Evolutionary conservation across 2,329 filamentous ascomycete genomes (phyloP).

Genomic region (Pseudogymnoascus sp.): DNA sequence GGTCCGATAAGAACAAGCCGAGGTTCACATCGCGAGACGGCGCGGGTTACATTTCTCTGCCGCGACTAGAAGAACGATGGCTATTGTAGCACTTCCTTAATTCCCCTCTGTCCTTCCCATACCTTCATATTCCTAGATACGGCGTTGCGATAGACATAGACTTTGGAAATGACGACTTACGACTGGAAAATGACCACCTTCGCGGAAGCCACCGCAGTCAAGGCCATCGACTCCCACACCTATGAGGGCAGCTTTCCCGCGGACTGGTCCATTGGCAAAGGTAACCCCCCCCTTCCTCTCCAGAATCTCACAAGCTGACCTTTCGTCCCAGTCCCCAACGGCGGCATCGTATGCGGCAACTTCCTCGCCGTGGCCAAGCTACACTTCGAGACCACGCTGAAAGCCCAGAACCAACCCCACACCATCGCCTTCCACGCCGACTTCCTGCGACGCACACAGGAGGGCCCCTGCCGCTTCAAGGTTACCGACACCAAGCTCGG

Average conservation of each 20-base stretch:
- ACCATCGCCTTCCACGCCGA: conserved; percentile 57
- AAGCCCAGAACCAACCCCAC: conserved; percentile 50
- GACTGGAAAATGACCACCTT: conserved; percentile 25
- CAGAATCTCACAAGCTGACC: neutral
- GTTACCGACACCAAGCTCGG: conserved; percentile 58
- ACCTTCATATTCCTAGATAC: neutral
- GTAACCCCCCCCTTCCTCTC: conserved; percentile 30
- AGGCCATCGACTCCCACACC: conserved; percentile 43
- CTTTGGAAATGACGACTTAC: neutral
- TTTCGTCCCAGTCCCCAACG: conserved; percentile 53
- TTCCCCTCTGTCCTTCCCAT: neutral
- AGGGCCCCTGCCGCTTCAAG: conserved; percentile 46
- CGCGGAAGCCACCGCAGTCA: conserved; percentile 39
- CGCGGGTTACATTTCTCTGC: neutral
- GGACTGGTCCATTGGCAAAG: conserved; percentile 59
- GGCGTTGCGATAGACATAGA: neutral
- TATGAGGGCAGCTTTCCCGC: conserved; percentile 48
- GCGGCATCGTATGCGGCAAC: conserved; percentile 58
- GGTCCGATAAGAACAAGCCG: conserved; percentile 6
- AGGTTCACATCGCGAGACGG: neutral
- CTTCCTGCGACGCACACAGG: conserved; percentile 55
- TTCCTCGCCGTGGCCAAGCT: conserved; percentile 50
- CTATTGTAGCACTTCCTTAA: neutral
- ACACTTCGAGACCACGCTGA: conserved; percentile 51
- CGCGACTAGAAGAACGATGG: neutral